These are phyloP conservation scores for Entamoeba invadens DNA, from an alignment of 208 protist species.

Conservation along the genomic window DNA sequence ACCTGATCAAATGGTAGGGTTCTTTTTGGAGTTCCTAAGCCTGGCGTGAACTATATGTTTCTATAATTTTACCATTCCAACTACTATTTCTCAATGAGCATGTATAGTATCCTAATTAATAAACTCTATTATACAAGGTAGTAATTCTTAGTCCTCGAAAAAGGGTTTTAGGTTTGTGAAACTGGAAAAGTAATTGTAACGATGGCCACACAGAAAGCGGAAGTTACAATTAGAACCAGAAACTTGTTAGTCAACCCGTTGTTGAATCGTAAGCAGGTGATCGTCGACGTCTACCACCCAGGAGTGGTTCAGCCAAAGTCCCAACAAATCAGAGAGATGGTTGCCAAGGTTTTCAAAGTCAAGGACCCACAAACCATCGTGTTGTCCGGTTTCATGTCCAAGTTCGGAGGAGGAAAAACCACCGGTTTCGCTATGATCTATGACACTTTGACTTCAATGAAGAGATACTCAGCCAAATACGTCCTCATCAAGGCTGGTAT, in stretches of 20 bases:
- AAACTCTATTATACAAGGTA: too few relatives aligned
- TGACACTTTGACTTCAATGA: slow-evolving; percentile 66
- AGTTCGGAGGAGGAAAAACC: slow-evolving; percentile 91
- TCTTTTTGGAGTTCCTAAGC: too few relatives aligned
- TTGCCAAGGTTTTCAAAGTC: slow-evolving; percentile 88
- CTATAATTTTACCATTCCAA: too few relatives aligned
- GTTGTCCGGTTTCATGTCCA: slow-evolving; percentile 86
- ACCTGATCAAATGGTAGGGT: neutral
- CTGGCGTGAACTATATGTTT: too few relatives aligned
- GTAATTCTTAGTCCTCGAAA: too few relatives aligned
- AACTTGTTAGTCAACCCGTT: slow-evolving; percentile 98
- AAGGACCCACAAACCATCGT: slow-evolving; percentile 64
- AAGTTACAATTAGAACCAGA: slow-evolving; percentile 58
- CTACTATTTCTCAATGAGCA: too few relatives aligned
- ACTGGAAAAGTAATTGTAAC: neutral
- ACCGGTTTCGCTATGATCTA: slow-evolving; percentile 98
- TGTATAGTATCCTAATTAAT: too few relatives aligned
- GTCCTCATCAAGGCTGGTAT: slow-evolving; percentile 61
- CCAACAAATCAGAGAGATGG: slow-evolving; percentile 73
- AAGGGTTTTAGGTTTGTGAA: neutral
- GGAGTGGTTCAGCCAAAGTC: slow-evolving; percentile 46
- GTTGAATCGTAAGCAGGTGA: slow-evolving; percentile 90
- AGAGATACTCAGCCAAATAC: slow-evolving; percentile 90
- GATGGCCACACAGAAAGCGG: neutral
- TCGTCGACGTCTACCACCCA: slow-evolving; percentile 63